phyloP scores from a whole-genome alignment of 177 flowering plant genomes.

The Vitis hybrid region DNA sequence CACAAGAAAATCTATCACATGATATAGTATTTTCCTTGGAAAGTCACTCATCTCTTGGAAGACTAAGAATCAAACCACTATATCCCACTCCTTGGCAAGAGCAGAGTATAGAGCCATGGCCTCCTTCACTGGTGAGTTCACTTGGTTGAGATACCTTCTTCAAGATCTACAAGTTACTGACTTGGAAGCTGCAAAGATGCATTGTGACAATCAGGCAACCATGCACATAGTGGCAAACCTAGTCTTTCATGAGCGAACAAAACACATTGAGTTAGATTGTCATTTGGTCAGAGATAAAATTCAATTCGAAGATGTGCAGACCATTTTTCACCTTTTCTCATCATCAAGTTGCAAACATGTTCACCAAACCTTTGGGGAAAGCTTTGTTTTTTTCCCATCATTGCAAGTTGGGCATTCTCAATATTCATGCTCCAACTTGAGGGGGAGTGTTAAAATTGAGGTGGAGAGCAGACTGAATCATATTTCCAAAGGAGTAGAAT shows the following conservation, averaged over 20 bases:
- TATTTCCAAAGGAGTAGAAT: too few species aligned
- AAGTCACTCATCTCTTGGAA: too few species aligned
- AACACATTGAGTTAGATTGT: not conserved
- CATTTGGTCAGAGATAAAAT: not conserved
- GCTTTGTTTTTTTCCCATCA: too few species aligned
- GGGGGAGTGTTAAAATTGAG: too few species aligned
- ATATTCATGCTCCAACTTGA: too few species aligned
- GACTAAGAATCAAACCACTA: too few species aligned
- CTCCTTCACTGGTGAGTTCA: not conserved
- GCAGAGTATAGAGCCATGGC: constrained; percentile 5
- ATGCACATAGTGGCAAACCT: not conserved
- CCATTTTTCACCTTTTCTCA: too few species aligned
- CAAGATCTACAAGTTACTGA: not conserved
- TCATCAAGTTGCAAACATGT: too few species aligned
- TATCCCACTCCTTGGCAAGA: not conserved
- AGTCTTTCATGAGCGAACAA: not conserved
- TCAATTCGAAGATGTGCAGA: too few species aligned
- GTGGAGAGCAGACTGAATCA: too few species aligned
- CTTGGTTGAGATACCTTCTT: not conserved
- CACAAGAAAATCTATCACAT: not conserved
- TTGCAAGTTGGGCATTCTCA: too few species aligned
- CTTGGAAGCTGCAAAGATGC: not conserved
- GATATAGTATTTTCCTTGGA: not conserved
- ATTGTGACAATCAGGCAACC: constrained; percentile 3
- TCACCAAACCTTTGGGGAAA: too few species aligned